Evolutionary conservation across 1,139 yeast genomes (phyloP).

Genomic region (Nakaseomyces delphensis): DNA sequence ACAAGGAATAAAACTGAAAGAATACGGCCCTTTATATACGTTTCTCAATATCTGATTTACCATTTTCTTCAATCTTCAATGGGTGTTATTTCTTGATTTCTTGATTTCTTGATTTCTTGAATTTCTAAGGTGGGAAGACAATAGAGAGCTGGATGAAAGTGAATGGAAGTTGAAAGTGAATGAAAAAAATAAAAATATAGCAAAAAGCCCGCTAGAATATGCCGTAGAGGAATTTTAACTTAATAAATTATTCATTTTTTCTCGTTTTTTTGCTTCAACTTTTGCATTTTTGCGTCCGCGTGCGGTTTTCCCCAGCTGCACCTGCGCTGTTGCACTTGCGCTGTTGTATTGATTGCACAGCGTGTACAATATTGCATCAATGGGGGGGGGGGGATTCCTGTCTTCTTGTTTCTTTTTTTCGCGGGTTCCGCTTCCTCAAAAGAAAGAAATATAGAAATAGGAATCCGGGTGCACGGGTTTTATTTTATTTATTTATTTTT

Average conservation of each 20-base stretch:
- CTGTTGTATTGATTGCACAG: neutral
- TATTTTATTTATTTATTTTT: neutral
- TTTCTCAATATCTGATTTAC: neutral
- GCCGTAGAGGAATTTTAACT: slow-evolving; percentile 1
- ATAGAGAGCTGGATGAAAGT: no score
- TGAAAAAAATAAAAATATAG: no score
- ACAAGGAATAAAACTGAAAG: neutral
- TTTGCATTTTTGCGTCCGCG: neutral
- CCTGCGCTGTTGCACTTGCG: neutral
- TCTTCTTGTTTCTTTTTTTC: neutral
- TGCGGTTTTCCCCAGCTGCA: neutral
- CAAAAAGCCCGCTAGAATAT: slow-evolving; percentile 5
- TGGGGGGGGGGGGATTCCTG: neutral
- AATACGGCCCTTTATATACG: neutral
- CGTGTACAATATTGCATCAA: no score
- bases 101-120: neutral
- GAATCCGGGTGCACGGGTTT: neutral
- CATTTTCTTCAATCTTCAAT: no score
- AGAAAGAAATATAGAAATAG: neutral
- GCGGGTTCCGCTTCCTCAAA: neutral
- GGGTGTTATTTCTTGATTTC: no score
- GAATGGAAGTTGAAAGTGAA: neutral
- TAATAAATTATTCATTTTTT: neutral
- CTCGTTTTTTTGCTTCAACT: neutral
- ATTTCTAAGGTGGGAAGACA: no score